These are phyloP conservation scores for Selaginella moellendorffii DNA, from an alignment of 75 land plant genomes.

Conservation along the genomic window DNA sequence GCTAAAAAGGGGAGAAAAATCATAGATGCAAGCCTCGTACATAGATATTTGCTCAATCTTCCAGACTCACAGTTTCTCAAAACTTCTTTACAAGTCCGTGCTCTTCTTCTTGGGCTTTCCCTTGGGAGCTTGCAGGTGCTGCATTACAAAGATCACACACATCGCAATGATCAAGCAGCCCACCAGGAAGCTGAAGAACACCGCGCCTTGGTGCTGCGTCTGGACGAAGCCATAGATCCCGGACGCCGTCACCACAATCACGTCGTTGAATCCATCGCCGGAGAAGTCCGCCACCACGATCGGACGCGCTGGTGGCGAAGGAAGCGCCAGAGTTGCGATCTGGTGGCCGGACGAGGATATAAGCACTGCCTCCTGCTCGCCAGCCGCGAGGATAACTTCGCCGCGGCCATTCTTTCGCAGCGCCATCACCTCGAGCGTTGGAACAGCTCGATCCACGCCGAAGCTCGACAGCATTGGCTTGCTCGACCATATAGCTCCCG, in stretches of 20 bases:
- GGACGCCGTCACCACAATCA: constrained; percentile 59
- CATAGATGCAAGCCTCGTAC: too few relatives aligned
- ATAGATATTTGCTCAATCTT: too few relatives aligned
- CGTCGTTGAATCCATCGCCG: constrained; percentile 79
- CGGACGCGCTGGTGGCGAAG: constrained; percentile 54
- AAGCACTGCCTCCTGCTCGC: constrained; percentile 76
- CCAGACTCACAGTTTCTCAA: too few relatives aligned
- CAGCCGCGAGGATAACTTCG: constrained; percentile 68
- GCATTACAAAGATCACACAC: constrained; percentile 72
- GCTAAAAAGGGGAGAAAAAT: too few relatives aligned
- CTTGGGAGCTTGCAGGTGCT: constrained; percentile 51
- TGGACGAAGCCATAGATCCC: constrained; percentile 94
- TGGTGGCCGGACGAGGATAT: constrained; percentile 63
- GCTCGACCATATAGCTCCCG: constrained; percentile 86
- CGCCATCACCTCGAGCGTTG: constrained; percentile 56
- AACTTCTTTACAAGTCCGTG: constrained; percentile 10
- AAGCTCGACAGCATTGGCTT: constrained; percentile 54
- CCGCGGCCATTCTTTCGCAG: constrained; percentile 39
- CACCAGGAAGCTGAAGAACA: constrained; percentile 85
- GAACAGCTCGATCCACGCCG: constrained; percentile 41
- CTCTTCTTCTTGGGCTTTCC: constrained; percentile 41
- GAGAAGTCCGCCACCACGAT: constrained; percentile 61
- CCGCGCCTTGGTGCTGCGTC: constrained; percentile 90
- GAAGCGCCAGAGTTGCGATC: constrained; percentile 38
- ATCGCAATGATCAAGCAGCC: constrained; percentile 80